Conservation (phyloP, 306 rosid species). For the Prunus padus region DNA sequence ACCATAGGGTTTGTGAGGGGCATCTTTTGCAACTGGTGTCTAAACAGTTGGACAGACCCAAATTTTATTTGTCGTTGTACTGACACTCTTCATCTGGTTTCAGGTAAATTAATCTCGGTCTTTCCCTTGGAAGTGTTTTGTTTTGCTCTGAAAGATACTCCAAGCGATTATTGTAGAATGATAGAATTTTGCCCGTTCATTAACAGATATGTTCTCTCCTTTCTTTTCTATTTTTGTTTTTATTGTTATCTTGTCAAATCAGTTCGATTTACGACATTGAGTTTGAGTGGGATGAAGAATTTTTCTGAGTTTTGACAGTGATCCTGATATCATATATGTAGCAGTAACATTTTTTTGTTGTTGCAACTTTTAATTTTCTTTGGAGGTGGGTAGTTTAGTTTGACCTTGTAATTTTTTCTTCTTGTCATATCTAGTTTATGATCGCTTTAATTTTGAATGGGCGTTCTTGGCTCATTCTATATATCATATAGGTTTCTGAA, state of each 20-base stretch:
- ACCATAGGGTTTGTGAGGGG: not conserved
- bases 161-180: not conserved
- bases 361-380: no score
- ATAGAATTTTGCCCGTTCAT: not conserved
- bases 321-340: no score
- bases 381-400: no score
- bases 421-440: no score
- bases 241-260: not conserved
- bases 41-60: not conserved
- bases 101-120: not conserved
- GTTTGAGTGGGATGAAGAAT: not conserved
- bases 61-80: not conserved
- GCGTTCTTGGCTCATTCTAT: no score
- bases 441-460: no score
- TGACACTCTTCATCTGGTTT: not conserved
- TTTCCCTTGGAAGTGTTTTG: not conserved
- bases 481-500: no score
- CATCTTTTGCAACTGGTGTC: not conserved
- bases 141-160: not conserved
- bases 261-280: not conserved
- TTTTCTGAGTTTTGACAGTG: no score
- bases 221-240: not conserved
- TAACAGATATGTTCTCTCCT: not conserved
- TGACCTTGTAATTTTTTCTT: no score
- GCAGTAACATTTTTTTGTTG: no score